Conservation (phyloP, 2,329 filamentous ascomycete genomes). For the Grosmannia penicillata region DNA sequence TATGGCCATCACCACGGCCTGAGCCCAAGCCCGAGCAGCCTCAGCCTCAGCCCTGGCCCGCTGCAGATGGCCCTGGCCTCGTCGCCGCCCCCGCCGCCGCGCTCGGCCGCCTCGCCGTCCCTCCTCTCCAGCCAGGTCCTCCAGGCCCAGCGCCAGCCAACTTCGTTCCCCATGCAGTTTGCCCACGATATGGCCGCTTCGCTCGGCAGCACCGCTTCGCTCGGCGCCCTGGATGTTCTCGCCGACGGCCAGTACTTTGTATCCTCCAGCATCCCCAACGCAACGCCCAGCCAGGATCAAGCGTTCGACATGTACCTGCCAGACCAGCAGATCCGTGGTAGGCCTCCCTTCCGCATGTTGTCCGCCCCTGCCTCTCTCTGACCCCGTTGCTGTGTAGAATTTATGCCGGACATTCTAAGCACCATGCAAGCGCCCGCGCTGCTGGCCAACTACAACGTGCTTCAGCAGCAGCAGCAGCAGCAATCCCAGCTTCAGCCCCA, state of each 20-base stretch:
- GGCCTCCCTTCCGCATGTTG: not conserved
- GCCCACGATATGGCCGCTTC: not conserved
- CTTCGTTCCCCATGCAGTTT: constrained; percentile 4
- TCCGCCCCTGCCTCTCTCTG: not conserved
- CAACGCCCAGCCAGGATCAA: no score
- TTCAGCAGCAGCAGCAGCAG: not conserved
- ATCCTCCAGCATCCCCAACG: not conserved
- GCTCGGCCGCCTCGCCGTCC: not conserved
- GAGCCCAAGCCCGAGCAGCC: constrained; percentile 20
- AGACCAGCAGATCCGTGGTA: constrained; percentile 8
- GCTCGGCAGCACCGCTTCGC: not conserved
- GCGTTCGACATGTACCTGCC: constrained; percentile 2
- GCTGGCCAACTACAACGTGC: not conserved
- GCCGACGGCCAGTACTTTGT: constrained; percentile 3
- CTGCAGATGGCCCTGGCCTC: constrained; percentile 16
- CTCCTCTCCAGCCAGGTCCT: not conserved
- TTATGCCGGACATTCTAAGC: not conserved
- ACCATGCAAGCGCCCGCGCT: not conserved
- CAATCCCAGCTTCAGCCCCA: not conserved
- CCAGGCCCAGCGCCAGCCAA: constrained; percentile 3
- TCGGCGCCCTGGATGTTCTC: not conserved
- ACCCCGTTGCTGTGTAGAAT: not conserved
- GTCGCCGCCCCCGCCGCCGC: constrained; percentile 17
- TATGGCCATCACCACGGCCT: constrained; percentile 12
- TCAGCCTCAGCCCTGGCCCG: constrained; percentile 8